Conservation (phyloP, 768 basidiomycete species). For the Imleria badia region DNA sequence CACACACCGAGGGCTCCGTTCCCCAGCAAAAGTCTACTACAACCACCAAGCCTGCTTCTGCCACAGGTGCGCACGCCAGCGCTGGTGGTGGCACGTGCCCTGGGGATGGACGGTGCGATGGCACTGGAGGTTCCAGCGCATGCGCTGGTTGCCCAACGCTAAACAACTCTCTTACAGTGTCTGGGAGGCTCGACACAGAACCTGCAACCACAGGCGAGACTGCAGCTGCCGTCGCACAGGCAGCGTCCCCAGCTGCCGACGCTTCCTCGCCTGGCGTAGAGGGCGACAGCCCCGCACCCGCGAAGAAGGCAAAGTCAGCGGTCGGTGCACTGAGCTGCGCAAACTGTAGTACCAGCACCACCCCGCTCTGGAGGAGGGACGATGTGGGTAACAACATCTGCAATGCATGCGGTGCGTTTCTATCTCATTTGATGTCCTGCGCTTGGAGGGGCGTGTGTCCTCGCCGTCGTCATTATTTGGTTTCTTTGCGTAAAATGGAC, state of each 20-base stretch:
- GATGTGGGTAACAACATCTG: conserved; percentile 92
- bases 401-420: conserved; percentile 85
- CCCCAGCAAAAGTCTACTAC: conserved; percentile 30
- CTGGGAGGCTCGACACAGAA: conserved; percentile 42
- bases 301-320: conserved; percentile 37
- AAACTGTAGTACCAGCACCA: conserved; percentile 87
- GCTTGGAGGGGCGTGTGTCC: conserved; percentile 20
- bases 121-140: conserved; percentile 89
- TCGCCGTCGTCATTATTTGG: conserved; percentile 15
- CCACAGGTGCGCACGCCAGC: conserved; percentile 33
- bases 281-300: conserved; percentile 29
- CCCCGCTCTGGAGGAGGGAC: conserved; percentile 87
- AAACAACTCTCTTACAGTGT: conserved; percentile 73
- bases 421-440: conserved; percentile 27
- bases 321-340: conserved; percentile 83
- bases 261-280: conserved; percentile 35
- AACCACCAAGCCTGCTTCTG: conserved; percentile 27
- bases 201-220: conserved; percentile 26
- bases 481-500: conserved; percentile 23
- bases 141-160: conserved; percentile 96
- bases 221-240: conserved; percentile 14
- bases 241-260: conserved; percentile 32
- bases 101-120: conserved; percentile 97
- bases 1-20: conserved; percentile 25
- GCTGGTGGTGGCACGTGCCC: conserved; percentile 78